phyloP scores from a whole-genome alignment of 345 rosid species.

The Hypericum perforatum region DNA sequence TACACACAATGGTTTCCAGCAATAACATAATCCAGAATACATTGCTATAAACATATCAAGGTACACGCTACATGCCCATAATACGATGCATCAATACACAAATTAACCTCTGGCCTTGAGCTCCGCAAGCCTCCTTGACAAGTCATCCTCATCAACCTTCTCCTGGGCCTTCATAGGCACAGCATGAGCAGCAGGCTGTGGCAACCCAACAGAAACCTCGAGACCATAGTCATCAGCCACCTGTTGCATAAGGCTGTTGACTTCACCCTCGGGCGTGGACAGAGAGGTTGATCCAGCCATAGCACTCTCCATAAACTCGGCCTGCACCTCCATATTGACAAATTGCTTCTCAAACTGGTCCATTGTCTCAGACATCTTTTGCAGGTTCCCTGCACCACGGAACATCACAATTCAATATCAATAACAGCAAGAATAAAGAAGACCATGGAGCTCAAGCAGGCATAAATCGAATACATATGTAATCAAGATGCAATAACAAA shows the following conservation, averaged over 20 bases:
- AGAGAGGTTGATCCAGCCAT: conserved; percentile 98
- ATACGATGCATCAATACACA: not conserved
- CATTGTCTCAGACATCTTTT: conserved; percentile 99
- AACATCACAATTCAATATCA: conserved; percentile 1
- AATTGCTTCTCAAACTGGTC: conserved; percentile 96
- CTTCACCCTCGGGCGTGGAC: conserved; percentile 98
- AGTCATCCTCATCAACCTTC: conserved; percentile 96
- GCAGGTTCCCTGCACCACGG: conserved; percentile 65
- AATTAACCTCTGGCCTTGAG: conserved; percentile 79
- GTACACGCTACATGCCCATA: too few relatives aligned
- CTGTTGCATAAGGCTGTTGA: conserved; percentile 96
- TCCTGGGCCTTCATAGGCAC: conserved; percentile 61
- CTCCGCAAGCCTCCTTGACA: conserved; percentile 94
- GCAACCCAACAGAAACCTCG: conserved; percentile 95
- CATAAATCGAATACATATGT: not conserved
- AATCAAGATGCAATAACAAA: too few relatives aligned
- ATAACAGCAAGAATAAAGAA: not conserved
- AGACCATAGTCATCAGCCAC: conserved; percentile 98
- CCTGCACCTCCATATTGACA: conserved; percentile 99
- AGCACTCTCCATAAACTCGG: conserved; percentile 95
- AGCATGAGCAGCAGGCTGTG: conserved; percentile 93
- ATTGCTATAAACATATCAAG: too few relatives aligned
- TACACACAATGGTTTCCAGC: too few relatives aligned
- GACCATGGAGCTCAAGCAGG: not conserved
- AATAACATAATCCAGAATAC: too few relatives aligned